These are phyloP conservation scores for Geotrichum bryndzae DNA, from an alignment of 1,139 yeast genomes.

Conservation along the genomic window DNA sequence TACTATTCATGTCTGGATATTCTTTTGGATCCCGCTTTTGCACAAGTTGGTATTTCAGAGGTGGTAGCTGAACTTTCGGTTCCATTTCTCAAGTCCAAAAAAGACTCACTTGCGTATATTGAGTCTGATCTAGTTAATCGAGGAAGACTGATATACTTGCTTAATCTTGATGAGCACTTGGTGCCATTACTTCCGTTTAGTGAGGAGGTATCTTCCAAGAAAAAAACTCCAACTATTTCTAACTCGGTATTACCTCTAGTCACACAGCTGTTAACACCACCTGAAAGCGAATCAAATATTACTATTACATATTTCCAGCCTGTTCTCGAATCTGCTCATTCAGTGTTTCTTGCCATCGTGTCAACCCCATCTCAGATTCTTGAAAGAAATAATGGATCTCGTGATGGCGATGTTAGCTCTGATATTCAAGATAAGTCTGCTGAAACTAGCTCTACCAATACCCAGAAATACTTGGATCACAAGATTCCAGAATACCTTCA, in stretches of 20 bases:
- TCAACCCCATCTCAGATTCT: conserved; percentile 15
- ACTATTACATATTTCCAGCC: conserved; percentile 31
- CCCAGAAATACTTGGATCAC: conserved; percentile 25
- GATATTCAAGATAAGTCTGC: conserved; percentile 18
- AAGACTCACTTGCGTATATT: background rate
- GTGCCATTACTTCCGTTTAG: conserved; percentile 34
- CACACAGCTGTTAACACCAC: conserved; percentile 40
- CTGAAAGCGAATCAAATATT: conserved; percentile 15
- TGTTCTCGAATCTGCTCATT: conserved; percentile 60
- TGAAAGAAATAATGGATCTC: conserved; percentile 13
- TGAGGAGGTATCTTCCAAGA: conserved; percentile 15
- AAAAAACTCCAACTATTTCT: conserved; percentile 32
- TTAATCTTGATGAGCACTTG: conserved; percentile 56
- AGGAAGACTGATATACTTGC: conserved; percentile 49
- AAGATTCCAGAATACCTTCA: conserved; percentile 35
- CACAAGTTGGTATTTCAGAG: conserved; percentile 1
- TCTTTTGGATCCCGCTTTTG: conserved; percentile 33
- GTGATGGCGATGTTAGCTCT: conserved; percentile 1
- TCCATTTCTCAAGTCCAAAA: conserved; percentile 1
- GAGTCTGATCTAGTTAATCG: conserved; percentile 37
- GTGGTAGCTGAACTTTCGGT: conserved; percentile 4
- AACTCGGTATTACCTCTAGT: conserved; percentile 42
- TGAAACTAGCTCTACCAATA: conserved; percentile 23
- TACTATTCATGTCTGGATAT: conserved; percentile 49
- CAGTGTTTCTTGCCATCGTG: conserved; percentile 46